Evolutionary conservation across 2,329 filamentous ascomycete species (phyloP).

Genomic region (Fusarium heterosporum): DNA sequence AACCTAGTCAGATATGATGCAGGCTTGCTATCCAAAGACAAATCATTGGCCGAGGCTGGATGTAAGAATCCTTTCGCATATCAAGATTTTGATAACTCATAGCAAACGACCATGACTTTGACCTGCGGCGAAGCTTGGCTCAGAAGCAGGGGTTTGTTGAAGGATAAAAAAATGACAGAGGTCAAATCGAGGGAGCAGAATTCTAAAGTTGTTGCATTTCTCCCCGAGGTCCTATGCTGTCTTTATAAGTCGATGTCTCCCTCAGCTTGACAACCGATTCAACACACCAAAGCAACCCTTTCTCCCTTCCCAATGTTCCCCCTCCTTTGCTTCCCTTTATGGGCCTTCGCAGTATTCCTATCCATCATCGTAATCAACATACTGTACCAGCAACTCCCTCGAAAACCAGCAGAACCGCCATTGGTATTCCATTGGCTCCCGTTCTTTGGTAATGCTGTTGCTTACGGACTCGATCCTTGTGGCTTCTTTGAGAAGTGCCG

Average conservation of each 20-base stretch:
- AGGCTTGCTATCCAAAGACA: neutral
- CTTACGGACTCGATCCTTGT: constrained; percentile 78
- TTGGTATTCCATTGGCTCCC: constrained; percentile 71
- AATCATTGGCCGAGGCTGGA: constrained; percentile 3
- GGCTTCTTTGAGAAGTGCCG: constrained; percentile 73
- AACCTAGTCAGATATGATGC: neutral
- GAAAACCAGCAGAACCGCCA: constrained; percentile 55
- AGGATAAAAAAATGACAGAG: neutral
- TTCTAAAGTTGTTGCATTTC: neutral
- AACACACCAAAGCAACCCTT: neutral
- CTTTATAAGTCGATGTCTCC: constrained; percentile 12
- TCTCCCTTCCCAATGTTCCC: constrained; percentile 4
- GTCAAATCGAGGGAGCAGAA: neutral
- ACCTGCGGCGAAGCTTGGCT: constrained; percentile 8
- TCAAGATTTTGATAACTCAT: neutral
- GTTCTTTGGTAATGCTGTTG: constrained; percentile 76
- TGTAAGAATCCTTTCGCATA: constrained; percentile 4
- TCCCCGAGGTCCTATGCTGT: neutral
- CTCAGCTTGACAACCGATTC: neutral
- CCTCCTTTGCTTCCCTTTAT: constrained; percentile 19
- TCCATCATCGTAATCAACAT: constrained; percentile 22
- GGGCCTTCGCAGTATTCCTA: constrained; percentile 6
- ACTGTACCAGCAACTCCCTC: constrained; percentile 31
- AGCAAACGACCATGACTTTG: neutral
- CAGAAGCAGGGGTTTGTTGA: neutral